Evolutionary conservation across 345 rosid species (phyloP).

Genomic region (Citrus inodora): DNA sequence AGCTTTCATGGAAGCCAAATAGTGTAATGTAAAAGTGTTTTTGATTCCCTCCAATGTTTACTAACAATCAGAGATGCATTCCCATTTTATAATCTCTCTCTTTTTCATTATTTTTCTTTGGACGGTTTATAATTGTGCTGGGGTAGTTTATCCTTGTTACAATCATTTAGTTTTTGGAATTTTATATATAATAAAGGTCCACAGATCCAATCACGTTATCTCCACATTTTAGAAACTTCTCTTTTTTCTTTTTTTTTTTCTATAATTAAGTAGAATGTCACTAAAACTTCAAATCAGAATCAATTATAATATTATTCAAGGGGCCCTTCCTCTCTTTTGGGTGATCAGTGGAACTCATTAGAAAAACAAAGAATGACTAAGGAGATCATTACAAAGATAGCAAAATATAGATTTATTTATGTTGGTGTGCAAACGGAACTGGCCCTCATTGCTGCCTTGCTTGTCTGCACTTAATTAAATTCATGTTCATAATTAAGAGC

Average conservation of each 20-base stretch:
- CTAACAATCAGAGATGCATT: not conserved
- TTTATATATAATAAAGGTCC: constrained; percentile 27
- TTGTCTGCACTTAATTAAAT: not conserved
- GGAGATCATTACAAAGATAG: not conserved
- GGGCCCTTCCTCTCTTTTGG: constrained; percentile 13
- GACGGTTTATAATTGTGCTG: not conserved
- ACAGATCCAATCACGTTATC: constrained; percentile 28
- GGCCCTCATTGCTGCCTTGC: not conserved
- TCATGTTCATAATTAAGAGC: not conserved
- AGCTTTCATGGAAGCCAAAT: not conserved
- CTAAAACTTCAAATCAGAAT: constrained; percentile 16
- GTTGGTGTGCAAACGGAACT: not conserved
- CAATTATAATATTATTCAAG: constrained; percentile 3
- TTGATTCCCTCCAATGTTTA: not conserved
- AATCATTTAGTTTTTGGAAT: constrained; percentile 28
- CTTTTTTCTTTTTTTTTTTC: not conserved
- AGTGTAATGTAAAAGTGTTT: not conserved
- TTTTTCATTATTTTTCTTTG: not conserved
- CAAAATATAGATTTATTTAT: not conserved
- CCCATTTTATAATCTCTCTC: not conserved
- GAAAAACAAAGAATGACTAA: constrained; percentile 9
- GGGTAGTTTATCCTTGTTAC: constrained; percentile 24
- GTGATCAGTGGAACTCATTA: constrained; percentile 7
- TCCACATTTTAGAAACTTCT: constrained; percentile 8
- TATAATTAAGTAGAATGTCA: constrained; percentile 6